A percentile compares a stretch with the other conserved stretches of the same genome.
Conservation (phyloP, 1,284 basidiomycete genomes). For the Ceratobasidium sp. region DNA sequence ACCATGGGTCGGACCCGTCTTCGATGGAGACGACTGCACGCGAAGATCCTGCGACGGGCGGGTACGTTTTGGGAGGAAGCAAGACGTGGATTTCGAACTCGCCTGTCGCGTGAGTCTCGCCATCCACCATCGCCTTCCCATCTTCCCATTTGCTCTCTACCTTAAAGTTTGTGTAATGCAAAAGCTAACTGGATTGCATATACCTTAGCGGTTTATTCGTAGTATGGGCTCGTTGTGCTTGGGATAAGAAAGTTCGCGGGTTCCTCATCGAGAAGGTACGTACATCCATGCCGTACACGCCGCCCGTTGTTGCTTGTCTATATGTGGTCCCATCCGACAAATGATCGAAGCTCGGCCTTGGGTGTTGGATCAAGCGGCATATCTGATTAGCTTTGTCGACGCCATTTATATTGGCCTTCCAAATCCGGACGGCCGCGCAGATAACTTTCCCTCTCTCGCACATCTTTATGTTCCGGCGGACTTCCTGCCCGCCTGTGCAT, state of each 20-base stretch:
- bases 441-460: too few species aligned
- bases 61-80: constrained; percentile 87
- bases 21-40: constrained; percentile 94
- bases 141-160: too few species aligned
- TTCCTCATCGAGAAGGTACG: constrained; percentile 90
- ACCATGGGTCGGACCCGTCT: constrained; percentile 94
- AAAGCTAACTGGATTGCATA: too few species aligned
- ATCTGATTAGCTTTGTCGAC: constrained; percentile 8
- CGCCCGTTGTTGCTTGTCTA: background rate
- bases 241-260: constrained; percentile 91
- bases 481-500: too few species aligned
- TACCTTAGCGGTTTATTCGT: constrained; percentile 80
- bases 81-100: constrained; percentile 98
- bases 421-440: too few species aligned
- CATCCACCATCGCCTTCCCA: constrained; percentile 15
- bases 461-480: too few species aligned
- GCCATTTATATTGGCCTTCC: constrained; percentile 16
- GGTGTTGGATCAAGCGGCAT: background rate
- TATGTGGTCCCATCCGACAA: constrained; percentile 5
- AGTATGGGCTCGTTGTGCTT: constrained; percentile 94
- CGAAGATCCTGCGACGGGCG: constrained; percentile 75
- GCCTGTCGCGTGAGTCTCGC: constrained; percentile 77
- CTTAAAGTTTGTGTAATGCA: too few species aligned
- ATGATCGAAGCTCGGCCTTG: background rate
- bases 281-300: background rate